phyloP scores from a whole-genome alignment of 768 basidiomycete species.

The Mycena galericulata region DNA sequence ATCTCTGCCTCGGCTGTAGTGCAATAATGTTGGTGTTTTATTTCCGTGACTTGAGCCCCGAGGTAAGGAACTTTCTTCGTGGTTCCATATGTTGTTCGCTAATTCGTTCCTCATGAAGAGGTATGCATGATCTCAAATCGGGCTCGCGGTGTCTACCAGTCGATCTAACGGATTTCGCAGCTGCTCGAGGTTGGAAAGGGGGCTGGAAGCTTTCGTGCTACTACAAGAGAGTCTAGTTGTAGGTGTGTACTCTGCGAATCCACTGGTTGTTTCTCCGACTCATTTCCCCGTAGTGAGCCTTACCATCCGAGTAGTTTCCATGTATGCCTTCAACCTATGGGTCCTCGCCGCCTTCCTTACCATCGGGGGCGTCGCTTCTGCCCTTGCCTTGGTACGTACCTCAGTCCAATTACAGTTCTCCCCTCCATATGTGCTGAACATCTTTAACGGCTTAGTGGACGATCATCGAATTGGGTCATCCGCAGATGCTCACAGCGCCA shows the following conservation, averaged over 20 bases:
- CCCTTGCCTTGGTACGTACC: slow-evolving; percentile 19
- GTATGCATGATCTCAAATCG: background rate
- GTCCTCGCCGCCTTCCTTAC: background rate
- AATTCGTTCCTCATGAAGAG: background rate
- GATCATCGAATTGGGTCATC: slow-evolving; percentile 18
- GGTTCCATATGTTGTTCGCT: too few species aligned
- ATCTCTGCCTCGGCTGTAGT: slow-evolving; percentile 22
- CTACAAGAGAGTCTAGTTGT: slow-evolving; percentile 21
- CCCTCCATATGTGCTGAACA: background rate
- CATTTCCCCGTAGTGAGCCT: slow-evolving; percentile 17
- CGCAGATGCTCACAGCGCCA: slow-evolving; percentile 23
- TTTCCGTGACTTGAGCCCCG: slow-evolving; percentile 12
- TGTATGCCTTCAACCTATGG: slow-evolving; percentile 23
- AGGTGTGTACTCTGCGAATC: background rate
- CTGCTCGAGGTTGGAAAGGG: slow-evolving; percentile 25
- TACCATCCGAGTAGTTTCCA: slow-evolving; percentile 17
- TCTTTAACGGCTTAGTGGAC: slow-evolving; percentile 26
- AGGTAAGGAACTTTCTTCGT: too few species aligned
- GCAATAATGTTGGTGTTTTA: slow-evolving; percentile 10
- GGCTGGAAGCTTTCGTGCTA: slow-evolving; percentile 15
- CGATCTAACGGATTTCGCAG: background rate
- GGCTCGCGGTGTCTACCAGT: too few species aligned
- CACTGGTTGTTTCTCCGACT: background rate
- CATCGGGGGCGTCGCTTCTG: background rate
- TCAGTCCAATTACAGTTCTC: background rate